Conservation (phyloP, 257 asterid genomes). For the Solanum virginianum region DNA sequence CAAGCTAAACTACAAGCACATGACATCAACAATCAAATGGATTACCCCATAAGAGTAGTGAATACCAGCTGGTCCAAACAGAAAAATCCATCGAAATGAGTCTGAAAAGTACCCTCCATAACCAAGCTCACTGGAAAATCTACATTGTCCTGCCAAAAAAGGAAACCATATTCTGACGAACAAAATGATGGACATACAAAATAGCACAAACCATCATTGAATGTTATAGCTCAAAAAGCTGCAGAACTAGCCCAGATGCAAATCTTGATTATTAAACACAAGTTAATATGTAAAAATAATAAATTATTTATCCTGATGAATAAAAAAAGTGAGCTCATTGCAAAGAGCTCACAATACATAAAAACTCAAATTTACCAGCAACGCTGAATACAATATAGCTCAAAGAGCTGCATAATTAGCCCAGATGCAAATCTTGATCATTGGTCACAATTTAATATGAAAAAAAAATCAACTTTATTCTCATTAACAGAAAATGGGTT, state of each 20-base stretch:
- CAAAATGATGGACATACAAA: background rate
- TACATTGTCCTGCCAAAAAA: constrained; percentile 21
- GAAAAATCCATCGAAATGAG: constrained; percentile 42
- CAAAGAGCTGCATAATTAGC: background rate
- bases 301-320: background rate
- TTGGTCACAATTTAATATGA: background rate
- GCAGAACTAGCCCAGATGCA: background rate
- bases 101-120: constrained; percentile 30
- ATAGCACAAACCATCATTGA: background rate
- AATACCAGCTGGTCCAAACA: constrained; percentile 70
- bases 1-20: background rate
- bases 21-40: background rate
- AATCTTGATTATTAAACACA: background rate
- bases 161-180: background rate
- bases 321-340: background rate
- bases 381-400: background rate
- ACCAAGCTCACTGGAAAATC: constrained; percentile 14
- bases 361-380: background rate
- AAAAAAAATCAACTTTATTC: background rate
- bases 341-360: background rate
- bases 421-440: background rate
- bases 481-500: background rate
- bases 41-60: background rate
- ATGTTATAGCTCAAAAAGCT: background rate
- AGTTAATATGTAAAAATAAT: background rate